Conservation (phyloP, 202 grass and related monocot species). For the Thinopyrum obtusiflorum region DNA sequence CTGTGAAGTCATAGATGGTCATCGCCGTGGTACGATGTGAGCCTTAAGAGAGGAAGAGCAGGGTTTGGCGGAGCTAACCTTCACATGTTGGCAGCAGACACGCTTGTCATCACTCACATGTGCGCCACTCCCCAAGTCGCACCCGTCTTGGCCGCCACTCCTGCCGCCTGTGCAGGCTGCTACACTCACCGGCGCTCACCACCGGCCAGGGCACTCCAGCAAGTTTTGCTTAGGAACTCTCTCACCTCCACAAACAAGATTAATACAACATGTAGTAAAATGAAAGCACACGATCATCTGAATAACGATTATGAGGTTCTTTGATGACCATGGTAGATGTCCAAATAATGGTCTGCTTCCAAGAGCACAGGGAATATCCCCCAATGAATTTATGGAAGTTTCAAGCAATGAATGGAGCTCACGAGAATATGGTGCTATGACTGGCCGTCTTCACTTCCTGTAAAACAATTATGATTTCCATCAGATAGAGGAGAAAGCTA, state of each 20-base stretch:
- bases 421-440: background rate
- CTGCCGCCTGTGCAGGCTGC: no score
- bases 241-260: slow-evolving; percentile 32
- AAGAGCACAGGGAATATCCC: slow-evolving; percentile 16
- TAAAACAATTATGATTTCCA: slow-evolving; percentile 8
- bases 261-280: slow-evolving; percentile 36
- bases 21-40: no score
- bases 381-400: slow-evolving; percentile 15
- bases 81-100: no score
- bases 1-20: no score
- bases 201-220: slow-evolving; percentile 26
- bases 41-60: no score
- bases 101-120: no score
- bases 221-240: slow-evolving; percentile 26
- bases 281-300: slow-evolving; percentile 28
- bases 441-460: slow-evolving; percentile 41
- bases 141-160: no score
- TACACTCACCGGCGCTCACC: no score
- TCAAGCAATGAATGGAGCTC: slow-evolving; percentile 29
- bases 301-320: slow-evolving; percentile 12
- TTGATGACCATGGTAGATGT: slow-evolving; percentile 20
- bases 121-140: no score
- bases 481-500: slow-evolving; percentile 23
- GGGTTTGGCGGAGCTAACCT: no score
- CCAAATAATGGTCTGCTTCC: slow-evolving; percentile 32